Conservation (phyloP, 2,329 filamentous ascomycete genomes). For the Stachybotrys chartarum region DNA sequence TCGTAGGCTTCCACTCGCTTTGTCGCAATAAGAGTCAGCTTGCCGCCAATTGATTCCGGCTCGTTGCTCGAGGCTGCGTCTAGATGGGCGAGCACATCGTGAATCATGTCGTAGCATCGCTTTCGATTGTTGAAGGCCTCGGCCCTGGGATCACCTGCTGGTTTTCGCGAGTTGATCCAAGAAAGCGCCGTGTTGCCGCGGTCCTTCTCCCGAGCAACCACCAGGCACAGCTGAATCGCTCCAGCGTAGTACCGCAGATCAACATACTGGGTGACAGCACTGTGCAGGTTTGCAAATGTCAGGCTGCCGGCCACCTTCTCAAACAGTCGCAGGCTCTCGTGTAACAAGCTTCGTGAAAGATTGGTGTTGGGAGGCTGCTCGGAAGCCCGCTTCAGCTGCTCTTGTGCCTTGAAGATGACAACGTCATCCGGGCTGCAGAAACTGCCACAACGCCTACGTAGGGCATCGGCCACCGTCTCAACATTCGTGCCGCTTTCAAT, state of each 20-base stretch:
- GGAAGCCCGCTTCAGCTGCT: constrained; percentile 81
- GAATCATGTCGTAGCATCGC: constrained; percentile 80
- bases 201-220: constrained; percentile 77
- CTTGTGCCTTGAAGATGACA: constrained; percentile 96
- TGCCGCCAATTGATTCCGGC: constrained; percentile 70
- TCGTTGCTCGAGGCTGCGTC: constrained; percentile 63
- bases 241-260: constrained; percentile 85
- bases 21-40: constrained; percentile 65
- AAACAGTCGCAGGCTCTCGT: constrained; percentile 84
- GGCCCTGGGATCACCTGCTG: constrained; percentile 61
- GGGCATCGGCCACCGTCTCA: constrained; percentile 92
- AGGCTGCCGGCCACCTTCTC: constrained; percentile 80
- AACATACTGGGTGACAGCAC: constrained; percentile 73
- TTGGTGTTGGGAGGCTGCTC: constrained; percentile 73
- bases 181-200: constrained; percentile 76
- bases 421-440: constrained; percentile 98
- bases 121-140: constrained; percentile 64
- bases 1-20: constrained; percentile 84
- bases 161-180: constrained; percentile 82
- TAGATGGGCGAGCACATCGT: constrained; percentile 69
- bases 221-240: constrained; percentile 79
- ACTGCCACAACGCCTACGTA: constrained; percentile 85
- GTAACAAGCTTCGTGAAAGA: constrained; percentile 68
- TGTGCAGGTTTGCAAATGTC: constrained; percentile 70
- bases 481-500: constrained; percentile 96